These are phyloP conservation scores for Excoecaria agallocha DNA, from an alignment of 345 rosid genomes.

Conservation along the genomic window DNA sequence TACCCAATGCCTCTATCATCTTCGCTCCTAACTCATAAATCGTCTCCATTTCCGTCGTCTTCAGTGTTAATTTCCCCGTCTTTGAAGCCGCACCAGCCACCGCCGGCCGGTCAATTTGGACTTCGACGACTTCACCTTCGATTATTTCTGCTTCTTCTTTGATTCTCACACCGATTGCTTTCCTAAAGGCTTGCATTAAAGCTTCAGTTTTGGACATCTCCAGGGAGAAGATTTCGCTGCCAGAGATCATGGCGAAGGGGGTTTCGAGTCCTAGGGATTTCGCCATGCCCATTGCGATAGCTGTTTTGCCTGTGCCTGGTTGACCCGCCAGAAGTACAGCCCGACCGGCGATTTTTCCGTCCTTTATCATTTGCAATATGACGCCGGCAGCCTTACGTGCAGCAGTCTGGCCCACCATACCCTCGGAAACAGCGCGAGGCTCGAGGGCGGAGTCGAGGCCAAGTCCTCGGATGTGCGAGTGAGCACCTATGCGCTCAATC, in stretches of 20 bases:
- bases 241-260: conserved; percentile 91
- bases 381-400: conserved; percentile 96
- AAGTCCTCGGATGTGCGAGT: conserved; percentile 89
- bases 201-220: conserved; percentile 98
- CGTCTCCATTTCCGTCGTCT: conserved; percentile 97
- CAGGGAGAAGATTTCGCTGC: conserved; percentile 81
- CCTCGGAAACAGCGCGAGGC: conserved; percentile 83
- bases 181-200: conserved; percentile 76
- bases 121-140: conserved; percentile 92
- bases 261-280: conserved; percentile 92
- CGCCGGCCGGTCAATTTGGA: conserved; percentile 82
- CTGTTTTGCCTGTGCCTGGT: conserved; percentile 96
- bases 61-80: conserved; percentile 84
- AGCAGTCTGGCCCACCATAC: conserved; percentile 78
- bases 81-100: conserved; percentile 76
- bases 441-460: conserved; percentile 90
- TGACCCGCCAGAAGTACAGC: conserved; percentile 90
- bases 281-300: conserved; percentile 99
- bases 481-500: conserved; percentile 92
- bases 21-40: conserved; percentile 83
- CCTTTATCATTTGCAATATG: conserved; percentile 87
- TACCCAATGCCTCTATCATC: conserved; percentile 87
- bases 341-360: conserved; percentile 84
- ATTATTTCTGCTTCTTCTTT: conserved; percentile 88
- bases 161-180: conserved; percentile 84